These are phyloP conservation scores for Scenedesmus sp. DNA, from an alignment of 163 green algal species.

Conservation along the genomic window DNA sequence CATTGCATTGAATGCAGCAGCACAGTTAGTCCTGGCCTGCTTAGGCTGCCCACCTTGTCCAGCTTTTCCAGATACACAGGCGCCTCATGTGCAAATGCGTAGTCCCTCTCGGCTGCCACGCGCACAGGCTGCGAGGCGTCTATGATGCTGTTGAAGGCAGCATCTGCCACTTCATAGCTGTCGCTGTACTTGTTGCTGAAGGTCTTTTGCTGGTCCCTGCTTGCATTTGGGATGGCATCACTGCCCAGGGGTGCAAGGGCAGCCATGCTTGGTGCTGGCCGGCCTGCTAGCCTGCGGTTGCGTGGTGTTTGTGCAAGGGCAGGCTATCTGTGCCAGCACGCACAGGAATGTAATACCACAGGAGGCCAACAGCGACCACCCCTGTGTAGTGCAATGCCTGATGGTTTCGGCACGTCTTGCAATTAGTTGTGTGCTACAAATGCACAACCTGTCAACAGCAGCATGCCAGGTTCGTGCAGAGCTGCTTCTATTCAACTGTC, in stretches of 20 bases:
- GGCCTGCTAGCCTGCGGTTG: background rate
- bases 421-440: background rate
- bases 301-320: background rate
- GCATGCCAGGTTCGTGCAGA: background rate
- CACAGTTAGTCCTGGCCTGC: no score
- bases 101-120: slow-evolving; percentile 17
- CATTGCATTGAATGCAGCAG: no score
- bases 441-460: background rate
- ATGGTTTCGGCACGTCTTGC: no score
- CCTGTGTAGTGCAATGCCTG: no score
- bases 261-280: background rate
- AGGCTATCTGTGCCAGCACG: background rate
- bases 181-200: slow-evolving; percentile 21
- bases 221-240: background rate
- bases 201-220: background rate
- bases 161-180: slow-evolving; percentile 11
- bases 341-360: background rate
- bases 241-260: background rate
- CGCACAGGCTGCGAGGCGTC: background rate
- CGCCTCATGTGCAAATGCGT: slow-evolving; percentile 38
- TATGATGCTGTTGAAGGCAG: slow-evolving; percentile 24
- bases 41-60: slow-evolving; percentile 9
- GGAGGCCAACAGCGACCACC: no score
- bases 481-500: background rate
- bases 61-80: slow-evolving; percentile 21